Evolutionary conservation across 2,329 filamentous ascomycete genomes (phyloP), one percentile per base, ranked within the genome.

Genomic region (Chaetomium globosum): DNA sequence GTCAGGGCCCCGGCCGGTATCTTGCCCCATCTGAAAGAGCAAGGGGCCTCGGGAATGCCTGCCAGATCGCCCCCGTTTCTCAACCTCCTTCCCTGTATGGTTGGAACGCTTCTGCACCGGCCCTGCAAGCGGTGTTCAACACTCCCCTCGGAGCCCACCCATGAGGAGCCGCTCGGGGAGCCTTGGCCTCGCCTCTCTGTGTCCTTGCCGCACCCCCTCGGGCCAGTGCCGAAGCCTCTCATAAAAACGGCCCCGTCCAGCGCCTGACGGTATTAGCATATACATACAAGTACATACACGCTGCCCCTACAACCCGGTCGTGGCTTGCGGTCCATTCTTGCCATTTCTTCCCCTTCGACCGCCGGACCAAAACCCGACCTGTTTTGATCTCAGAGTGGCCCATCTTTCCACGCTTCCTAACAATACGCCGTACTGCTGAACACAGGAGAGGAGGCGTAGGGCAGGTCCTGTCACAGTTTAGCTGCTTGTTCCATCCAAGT

Each of bases 81-180:
- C 72, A 73, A 76, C 77, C 80, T 81, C 80, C 80, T 82, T 81
- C 80, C 80, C 76, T 80, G 78, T 80, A 77, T 74, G 80, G 80
- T 76, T 76, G 77, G 77, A 77, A 79, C 76, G 77, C 76, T 77
- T 78, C 76, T 76, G 73, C 74, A 73, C 72, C 73, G 74, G 72
- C 70, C 65, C 72, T 74, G 72, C 72, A 75, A 71, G 73, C 74
- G 72, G 74, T 77, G 73, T 75, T 71, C 69, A 71, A 70, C 68
- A 68, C 65, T 65, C 57, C 70, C 69, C 69, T 65, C 64, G 65
- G 64, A 67, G 51, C 63, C 65, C 68, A 67, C 69, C 61, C 68
- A 65, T 65, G 68, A 68, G 70, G 65, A 67, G 65, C 65, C 64
- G 67, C 70, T 67, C 68, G 68, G 71, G 69, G 72, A 69, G 66